Evolutionary conservation across 2,329 filamentous ascomycete species (phyloP), one percentile per base, ranked within the genome.

Genomic region (Ascochyta viciae-villosae): DNA sequence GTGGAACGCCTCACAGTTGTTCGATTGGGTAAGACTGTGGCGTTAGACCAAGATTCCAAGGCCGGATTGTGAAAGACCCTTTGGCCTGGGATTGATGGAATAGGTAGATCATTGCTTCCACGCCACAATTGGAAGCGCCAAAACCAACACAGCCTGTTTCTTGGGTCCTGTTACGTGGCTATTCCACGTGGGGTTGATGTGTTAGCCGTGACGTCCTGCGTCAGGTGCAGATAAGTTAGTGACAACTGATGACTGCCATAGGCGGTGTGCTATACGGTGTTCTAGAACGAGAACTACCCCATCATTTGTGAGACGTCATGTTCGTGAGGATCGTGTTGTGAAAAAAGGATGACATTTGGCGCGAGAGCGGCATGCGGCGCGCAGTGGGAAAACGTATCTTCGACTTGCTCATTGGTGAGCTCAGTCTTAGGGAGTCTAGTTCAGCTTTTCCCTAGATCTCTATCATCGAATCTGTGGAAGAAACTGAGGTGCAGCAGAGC

Each of bases 121-220:
- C 50, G 58, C 53, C 59, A 58, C 53, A 43, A 38, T 39, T 44
- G 26, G 42, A 38, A 19, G 12, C 6, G 46, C 29, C 38, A 46
- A 35, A 34, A 27, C 35, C 48, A 10, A n/a, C 29, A 49, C 27
- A 58, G 61, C 53, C 54, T 50, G 60, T 31, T 57, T 67, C 57
- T 41, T 42, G 53, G 59, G 62, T 58, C 55, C 62, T 57, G 39
- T 62, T 57, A 60, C 54, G 65, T 69, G 65, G 62, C 59, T 64
- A 40, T 50, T 29, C 52, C 60, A 64, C 56, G 55, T 64, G 54
- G 29, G 45, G 53, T 45, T 47, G 49, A 40, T 41, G 29, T 19
- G 34, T 50, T 33, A 35, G 34, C 19, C 50, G 56, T 61, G 57
- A 65, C 60, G 57, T 62, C 41, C 39, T 50, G 29, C 49, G 43